Base-by-base conservation (phyloP, 495 filamentous ascomycete species). In the Mycothermus thermophilus region DNA sequence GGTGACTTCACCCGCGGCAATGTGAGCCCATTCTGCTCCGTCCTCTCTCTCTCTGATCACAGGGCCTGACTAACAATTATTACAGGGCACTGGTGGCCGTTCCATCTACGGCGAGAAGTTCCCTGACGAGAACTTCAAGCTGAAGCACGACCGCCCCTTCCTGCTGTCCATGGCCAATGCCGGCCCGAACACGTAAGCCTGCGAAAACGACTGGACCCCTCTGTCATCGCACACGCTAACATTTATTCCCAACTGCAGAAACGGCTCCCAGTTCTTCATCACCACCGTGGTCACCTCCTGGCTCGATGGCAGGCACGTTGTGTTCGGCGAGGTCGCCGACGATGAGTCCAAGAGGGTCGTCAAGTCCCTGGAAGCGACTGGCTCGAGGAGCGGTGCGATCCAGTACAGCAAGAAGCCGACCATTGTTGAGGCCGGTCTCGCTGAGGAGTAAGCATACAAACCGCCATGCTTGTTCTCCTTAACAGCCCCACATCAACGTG, bases 1-100 rank as follows among this genome's bases (percentile, higher is more conserved):
- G 90, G 90, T 70, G 90, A 99, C 74, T 99, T 96, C 73, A 99
- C 90, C 58, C 80, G 78, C 55, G 76, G 77, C 58, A 94, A 99
- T 59, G 83, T 87, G 57, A 63, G 79, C 64, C 27, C 14, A n/a
- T n/a, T n/a, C n/a, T n/a, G n/a, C n/a, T n/a, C n/a, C n/a, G n/a
- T n/a, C n/a, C n/a, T n/a, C n/a, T n/a, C n/a, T n/a, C n/a, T n/a
- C n/a, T n/a, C n/a, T n/a, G n/a, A n/a, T n/a, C n/a, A n/a, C n/a
- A n/a, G n/a, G n/a, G n/a, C n/a, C n/a, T n/a, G n/a, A n/a, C n/a
- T n/a, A n/a, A n/a, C n/a, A n/a, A 10, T 9, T 8, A n/a, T 19
- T 14, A 34, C 42, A 84, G 80, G 82, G 81, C 46, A 86, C 80
- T 24, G 81, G 81, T 57, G 81, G 81, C 55, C 80, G 77, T 68